Base-by-base conservation (phyloP, 2,329 filamentous ascomycete species). In the Hansfordia pulvinata region DNA sequence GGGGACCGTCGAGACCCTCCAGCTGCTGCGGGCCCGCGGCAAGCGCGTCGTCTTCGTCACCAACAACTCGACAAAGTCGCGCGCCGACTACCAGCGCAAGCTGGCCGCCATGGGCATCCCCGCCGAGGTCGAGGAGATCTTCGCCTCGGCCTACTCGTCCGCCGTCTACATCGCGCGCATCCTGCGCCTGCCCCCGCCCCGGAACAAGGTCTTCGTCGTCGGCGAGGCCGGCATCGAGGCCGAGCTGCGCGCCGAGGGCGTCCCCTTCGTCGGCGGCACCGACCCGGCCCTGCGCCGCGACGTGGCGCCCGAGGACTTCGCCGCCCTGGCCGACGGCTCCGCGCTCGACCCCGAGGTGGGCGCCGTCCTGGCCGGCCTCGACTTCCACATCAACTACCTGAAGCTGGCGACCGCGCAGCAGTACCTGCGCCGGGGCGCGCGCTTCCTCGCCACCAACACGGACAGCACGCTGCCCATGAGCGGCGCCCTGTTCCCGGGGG, bases 21-120 rank as follows among this genome's bases (percentile, higher is more conserved):
- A 84, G 34, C 64, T 93, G 54, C 60, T 98, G 35, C 76, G 83
- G 44, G 76, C 72, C 30, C 80, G 73, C 72, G 86, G 83, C 47
- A 98, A 98, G 55, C 78, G 78, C 49, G 69, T 90, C 18, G 76
- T 98, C 29, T 98, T 98, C 48, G 90, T 98, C 27, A 98, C 90
- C 20, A 98, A 98, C 60, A 98, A 98, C 61, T 94, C 85, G 46
- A 96, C 90, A 30, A 98, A 98, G 52, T 93, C 88, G 8, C 79
- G 90, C 30, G 62, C 69, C 26, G 85, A 94, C 50, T 98, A 98
- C 56, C 77, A 80, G 51, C 84, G 88, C 61, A 98, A 96, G 49
- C 76, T 98, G 33, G 72, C 79, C 24, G 60, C 60, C 28, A 67
- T 94, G 49, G 80, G 79, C 24, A 93, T 98, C 42, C 76, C 79